Evolutionary conservation across 352 stramenopile species (phyloP), one percentile per base, ranked within the genome.

Genomic region (Saprolegnia parasitica): DNA sequence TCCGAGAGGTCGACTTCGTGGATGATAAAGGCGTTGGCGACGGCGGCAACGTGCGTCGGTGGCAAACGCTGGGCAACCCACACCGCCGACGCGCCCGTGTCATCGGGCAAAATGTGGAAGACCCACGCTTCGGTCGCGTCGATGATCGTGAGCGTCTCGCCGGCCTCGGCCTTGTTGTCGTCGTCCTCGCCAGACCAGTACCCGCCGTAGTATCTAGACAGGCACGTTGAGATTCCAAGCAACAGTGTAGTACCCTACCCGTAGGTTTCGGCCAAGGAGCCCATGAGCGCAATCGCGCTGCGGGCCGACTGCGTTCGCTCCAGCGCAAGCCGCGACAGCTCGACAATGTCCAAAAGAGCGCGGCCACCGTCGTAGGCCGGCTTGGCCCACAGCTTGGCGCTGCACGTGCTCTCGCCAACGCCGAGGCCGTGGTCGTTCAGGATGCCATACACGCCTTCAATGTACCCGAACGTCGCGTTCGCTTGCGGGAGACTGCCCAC

Each of bases 21-120:
- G 74, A 98, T 98, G 26, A 98, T 83, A 78, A 98, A 98, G 74
- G 96, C 86, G 74, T 98, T 98, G 18, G 93, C 91, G 2, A 98
- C 84, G 13, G 75, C 86, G 26, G 77, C 79, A 21, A 95, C 80
- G 71, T 97, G 82, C 64, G 90, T 81, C 42, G 95, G 83, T 0
- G 87, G 87, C 1, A 98, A 81, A 29, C 87, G 85, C 80, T 98
- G 89, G 16, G 95, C 93, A 10, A 83, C 94, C 94, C 94, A 98
- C 57, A 98, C 81, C 8, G 93, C 94, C 23, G 83, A 95, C 47
- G 79, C 82, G 10, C 91, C 90, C 8, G 93, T 98, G 63, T 97
- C 90, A 71, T 98, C 93, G 0, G 93, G 88, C 39, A 98, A 63
- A 50, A 98, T 97, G 75, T 98, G 95, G 76, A 98, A 98, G 56